phyloP scores from a whole-genome alignment of 306 rosid species.

The Medicago truncatula region DNA sequence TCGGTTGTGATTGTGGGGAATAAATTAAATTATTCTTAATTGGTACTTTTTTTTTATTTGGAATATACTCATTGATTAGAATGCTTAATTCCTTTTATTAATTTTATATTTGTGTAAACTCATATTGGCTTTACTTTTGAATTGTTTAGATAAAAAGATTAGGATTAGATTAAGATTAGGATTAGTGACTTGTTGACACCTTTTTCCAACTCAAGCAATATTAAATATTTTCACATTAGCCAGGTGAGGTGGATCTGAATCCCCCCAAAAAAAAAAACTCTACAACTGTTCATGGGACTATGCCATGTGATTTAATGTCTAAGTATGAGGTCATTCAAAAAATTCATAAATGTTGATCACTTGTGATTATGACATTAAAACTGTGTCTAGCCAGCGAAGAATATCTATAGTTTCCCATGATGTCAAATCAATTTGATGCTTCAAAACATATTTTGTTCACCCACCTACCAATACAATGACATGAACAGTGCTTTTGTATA shows the following conservation, averaged over 20 bases:
- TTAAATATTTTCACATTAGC: constrained; percentile 5
- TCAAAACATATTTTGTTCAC: constrained; percentile 12
- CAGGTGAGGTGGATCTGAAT: background rate
- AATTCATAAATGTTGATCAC: background rate
- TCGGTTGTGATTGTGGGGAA: background rate
- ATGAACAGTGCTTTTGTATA: background rate
- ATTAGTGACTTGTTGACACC: background rate
- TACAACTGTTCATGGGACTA: background rate
- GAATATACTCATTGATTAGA: constrained; percentile 29
- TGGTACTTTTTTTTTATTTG: background rate
- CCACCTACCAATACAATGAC: background rate
- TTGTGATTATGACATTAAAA: background rate
- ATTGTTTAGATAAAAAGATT: constrained; percentile 31
- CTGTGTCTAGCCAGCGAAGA: constrained; percentile 1
- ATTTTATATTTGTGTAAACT: background rate
- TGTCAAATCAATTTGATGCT: constrained; percentile 34
- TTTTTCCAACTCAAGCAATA: constrained; percentile 33
- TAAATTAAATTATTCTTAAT: constrained; percentile 14
- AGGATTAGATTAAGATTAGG: constrained; percentile 6
- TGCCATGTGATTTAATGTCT: constrained; percentile 1
- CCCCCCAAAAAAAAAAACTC: background rate
- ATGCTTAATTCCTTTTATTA: constrained; percentile 12
- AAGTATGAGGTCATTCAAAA: background rate
- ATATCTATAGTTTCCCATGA: background rate
- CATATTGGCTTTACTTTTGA: constrained; percentile 22